These are phyloP conservation scores for Pichia rugopelliculosa DNA, from an alignment of 805 yeast species.

Conservation along the genomic window DNA sequence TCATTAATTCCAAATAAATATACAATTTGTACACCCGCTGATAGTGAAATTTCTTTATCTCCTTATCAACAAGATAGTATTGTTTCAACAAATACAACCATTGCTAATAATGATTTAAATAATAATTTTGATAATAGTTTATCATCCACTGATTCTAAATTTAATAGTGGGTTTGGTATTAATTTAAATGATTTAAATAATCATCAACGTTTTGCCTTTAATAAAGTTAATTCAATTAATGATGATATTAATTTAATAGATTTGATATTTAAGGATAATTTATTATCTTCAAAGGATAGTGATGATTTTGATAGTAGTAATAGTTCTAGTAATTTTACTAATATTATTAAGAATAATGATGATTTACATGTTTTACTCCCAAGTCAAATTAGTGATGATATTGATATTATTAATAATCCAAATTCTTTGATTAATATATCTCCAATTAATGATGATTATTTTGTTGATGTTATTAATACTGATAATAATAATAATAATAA, in stretches of 20 bases:
- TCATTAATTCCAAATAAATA: background rate
- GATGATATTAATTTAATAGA: background rate
- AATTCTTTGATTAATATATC: background rate
- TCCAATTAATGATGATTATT: background rate
- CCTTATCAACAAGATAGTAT: background rate
- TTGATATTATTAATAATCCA: background rate
- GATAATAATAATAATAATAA: background rate
- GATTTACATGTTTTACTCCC: background rate
- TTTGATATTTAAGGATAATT: background rate
- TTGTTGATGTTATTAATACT: background rate
- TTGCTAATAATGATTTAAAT: background rate
- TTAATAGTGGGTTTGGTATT: background rate
- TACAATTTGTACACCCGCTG: background rate
- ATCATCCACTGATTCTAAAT: no score
- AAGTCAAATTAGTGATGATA: background rate
- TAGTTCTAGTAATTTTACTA: background rate
- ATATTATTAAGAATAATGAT: background rate
- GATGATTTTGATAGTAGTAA: background rate
- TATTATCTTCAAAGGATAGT: background rate
- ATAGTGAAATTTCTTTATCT: constrained; percentile 3
- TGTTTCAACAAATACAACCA: background rate
- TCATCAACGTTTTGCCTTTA: no score
- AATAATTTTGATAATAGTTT: no score
- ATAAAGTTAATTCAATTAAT: background rate
- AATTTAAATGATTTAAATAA: background rate